Evolutionary conservation across 169 alveolate species (phyloP).

Genomic region (Plasmodium vivax): DNA sequence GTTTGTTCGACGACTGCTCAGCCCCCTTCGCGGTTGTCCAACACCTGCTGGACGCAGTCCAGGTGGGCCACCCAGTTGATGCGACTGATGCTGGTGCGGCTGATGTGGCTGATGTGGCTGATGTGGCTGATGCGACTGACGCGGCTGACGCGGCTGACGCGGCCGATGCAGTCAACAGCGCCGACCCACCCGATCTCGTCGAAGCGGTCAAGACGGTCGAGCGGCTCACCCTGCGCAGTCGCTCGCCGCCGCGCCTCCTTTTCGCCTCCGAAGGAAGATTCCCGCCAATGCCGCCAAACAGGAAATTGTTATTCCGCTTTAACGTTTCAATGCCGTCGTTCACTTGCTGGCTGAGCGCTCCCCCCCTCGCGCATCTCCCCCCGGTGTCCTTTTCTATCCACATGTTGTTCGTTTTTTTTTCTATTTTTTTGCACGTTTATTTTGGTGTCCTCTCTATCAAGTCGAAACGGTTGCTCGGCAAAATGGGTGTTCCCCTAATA

Average conservation of each 20-base stretch:
- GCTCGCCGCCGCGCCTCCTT: neutral
- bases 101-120: too few relatives aligned
- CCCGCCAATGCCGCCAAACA: neutral
- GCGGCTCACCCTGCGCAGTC: neutral
- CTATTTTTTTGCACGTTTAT: neutral
- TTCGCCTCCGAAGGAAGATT: conserved; percentile 11
- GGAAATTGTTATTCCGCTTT: conserved; percentile 26
- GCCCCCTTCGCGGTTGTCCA: neutral
- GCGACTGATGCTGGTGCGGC: neutral
- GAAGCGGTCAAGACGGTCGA: neutral
- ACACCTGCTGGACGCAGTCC: neutral
- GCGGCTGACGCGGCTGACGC: too few relatives aligned
- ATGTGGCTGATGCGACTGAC: too few relatives aligned
- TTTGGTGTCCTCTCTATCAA: neutral
- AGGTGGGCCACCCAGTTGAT: neutral
- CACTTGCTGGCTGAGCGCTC: conserved; percentile 54
- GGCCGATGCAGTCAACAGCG: neutral
- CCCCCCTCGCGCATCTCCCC: conserved; percentile 33
- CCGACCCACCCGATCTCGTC: neutral
- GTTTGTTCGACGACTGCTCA: neutral
- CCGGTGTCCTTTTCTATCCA: conserved; percentile 60
- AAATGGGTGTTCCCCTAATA: neutral
- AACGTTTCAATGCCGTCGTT: conserved; percentile 47
- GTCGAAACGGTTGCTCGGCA: neutral
- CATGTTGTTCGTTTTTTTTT: neutral